phyloP scores from a whole-genome alignment of 345 rosid species.

The Syzygium aqueum region DNA sequence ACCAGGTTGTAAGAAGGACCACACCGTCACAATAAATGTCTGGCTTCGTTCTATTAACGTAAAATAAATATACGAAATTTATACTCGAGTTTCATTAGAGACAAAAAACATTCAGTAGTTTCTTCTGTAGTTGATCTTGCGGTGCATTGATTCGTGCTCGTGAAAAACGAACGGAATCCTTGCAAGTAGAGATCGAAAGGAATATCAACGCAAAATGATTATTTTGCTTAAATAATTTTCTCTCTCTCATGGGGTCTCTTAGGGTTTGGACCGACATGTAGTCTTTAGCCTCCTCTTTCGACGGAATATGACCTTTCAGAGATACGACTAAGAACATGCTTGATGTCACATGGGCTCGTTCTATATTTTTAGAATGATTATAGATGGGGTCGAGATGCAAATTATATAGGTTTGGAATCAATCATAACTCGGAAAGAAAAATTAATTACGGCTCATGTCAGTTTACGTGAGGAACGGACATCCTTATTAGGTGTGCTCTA shows the following conservation, averaged over 20 bases:
- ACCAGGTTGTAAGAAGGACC: neutral
- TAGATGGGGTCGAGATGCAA: neutral
- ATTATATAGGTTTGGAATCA: neutral
- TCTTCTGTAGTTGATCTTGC: neutral
- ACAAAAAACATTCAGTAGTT: neutral
- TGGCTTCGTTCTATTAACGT: neutral
- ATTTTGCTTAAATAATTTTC: neutral
- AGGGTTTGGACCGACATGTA: neutral
- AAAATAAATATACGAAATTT: neutral
- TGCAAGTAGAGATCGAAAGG: neutral
- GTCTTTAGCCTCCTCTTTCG: neutral
- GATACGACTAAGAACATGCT: neutral
- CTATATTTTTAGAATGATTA: neutral
- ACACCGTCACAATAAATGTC: neutral
- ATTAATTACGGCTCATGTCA: neutral
- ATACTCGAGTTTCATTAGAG: neutral
- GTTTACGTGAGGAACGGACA: neutral
- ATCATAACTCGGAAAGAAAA: neutral
- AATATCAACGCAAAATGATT: neutral
- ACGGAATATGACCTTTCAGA: neutral
- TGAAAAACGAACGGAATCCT: neutral
- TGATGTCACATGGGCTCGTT: neutral
- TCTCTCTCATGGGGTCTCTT: neutral
- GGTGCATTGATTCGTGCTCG: neutral
- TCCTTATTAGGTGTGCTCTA: neutral